phyloP scores from a whole-genome alignment of 2,329 filamentous ascomycete species.

The Sclerotiophoma versabilis region DNA sequence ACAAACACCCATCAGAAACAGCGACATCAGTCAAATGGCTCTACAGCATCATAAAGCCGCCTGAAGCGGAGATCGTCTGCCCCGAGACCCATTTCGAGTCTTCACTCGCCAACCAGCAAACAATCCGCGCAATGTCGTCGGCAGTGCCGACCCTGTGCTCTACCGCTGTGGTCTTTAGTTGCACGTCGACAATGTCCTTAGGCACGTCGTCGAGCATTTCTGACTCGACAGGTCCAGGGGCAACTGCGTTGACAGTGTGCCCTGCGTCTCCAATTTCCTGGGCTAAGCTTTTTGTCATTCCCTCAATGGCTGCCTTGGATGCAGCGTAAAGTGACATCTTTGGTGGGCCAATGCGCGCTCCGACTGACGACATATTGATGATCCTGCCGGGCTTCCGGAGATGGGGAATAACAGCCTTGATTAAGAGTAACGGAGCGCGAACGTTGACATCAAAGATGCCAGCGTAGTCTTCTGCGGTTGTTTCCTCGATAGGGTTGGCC shows the following conservation, averaged over 20 bases:
- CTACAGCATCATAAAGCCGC: constrained; percentile 52
- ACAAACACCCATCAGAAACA: constrained; percentile 27
- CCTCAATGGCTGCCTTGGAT: constrained; percentile 67
- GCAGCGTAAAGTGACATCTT: constrained; percentile 61
- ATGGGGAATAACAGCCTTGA: constrained; percentile 61
- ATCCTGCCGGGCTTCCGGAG: constrained; percentile 59
- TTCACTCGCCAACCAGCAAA: constrained; percentile 62
- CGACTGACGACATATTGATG: constrained; percentile 67
- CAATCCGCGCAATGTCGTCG: constrained; percentile 64
- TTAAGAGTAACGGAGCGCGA: constrained; percentile 61
- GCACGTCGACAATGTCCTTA: constrained; percentile 56
- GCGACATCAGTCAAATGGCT: constrained; percentile 10
- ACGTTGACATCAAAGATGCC: constrained; percentile 66
- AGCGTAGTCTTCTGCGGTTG: constrained; percentile 59
- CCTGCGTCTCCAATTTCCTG: constrained; percentile 63
- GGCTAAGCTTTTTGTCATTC: constrained; percentile 65
- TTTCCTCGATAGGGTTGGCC: constrained; percentile 36
- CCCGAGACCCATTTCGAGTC: constrained; percentile 56
- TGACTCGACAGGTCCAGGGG: constrained; percentile 65
- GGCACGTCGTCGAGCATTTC: constrained; percentile 65
- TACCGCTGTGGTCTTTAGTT: constrained; percentile 61
- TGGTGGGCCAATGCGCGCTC: constrained; percentile 56
- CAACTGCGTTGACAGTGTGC: constrained; percentile 68
- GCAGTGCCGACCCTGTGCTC: constrained; percentile 58
- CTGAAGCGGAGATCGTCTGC: constrained; percentile 63